These are phyloP conservation scores for Artemisia annua DNA, from an alignment of 129 eudicot species.

Conservation along the genomic window DNA sequence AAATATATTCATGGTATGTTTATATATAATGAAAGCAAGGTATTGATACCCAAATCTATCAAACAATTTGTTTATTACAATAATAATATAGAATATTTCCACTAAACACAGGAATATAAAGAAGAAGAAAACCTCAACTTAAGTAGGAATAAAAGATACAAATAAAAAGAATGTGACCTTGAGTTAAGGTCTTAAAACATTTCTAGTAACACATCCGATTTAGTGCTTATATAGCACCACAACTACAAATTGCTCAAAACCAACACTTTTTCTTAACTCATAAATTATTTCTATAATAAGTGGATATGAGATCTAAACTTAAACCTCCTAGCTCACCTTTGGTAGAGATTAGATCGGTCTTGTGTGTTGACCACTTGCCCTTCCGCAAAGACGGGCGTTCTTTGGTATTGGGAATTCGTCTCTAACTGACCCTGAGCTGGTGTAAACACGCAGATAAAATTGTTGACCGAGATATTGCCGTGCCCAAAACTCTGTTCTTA, in stretches of 20 bases:
- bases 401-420: slow-evolving; percentile 91
- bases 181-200: slow-evolving; percentile 69
- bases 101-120: slow-evolving; percentile 6
- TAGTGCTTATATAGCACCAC: slow-evolving; percentile 45
- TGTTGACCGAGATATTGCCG: slow-evolving; percentile 92
- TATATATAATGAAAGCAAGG: not conserved
- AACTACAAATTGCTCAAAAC: slow-evolving; percentile 30
- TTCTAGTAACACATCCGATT: slow-evolving; percentile 13
- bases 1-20: slow-evolving; percentile 1
- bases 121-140: slow-evolving; percentile 18
- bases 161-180: slow-evolving; percentile 62
- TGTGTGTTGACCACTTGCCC: slow-evolving; percentile 71
- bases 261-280: not conserved
- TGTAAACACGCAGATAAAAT: slow-evolving; percentile 73
- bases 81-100: not conserved
- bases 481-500: slow-evolving; percentile 90
- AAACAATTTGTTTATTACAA: slow-evolving; percentile 24
- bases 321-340: slow-evolving; percentile 3
- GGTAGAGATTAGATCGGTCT: slow-evolving; percentile 55
- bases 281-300: not conserved
- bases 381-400: slow-evolving; percentile 84
- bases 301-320: not conserved
- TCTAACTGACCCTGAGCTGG: slow-evolving; percentile 68
- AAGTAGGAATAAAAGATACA: slow-evolving; percentile 18
- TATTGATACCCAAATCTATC: not conserved